Conservation (phyloP, 2,329 filamentous ascomycete genomes). For the Paecilomyces dactylethromorphus region DNA sequence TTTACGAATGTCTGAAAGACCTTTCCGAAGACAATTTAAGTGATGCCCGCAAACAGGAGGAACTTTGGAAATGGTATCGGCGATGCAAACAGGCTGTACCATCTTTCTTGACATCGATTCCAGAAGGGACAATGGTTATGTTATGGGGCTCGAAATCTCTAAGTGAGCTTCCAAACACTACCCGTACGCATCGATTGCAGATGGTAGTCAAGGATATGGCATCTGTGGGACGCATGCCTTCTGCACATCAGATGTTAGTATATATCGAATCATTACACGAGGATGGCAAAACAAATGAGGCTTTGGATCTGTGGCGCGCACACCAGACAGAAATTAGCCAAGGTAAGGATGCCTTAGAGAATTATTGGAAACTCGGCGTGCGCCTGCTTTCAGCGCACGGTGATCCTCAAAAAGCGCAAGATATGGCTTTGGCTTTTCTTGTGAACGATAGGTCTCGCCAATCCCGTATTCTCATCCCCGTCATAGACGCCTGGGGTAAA, state of each 20-base stretch:
- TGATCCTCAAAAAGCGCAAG: conserved; percentile 42
- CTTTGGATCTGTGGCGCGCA: conserved; percentile 58
- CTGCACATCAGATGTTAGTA: conserved; percentile 54
- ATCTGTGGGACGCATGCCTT: conserved; percentile 50
- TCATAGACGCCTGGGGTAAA: conserved; percentile 62
- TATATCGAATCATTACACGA: conserved; percentile 64
- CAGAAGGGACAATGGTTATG: conserved; percentile 54
- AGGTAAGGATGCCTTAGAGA: conserved; percentile 29
- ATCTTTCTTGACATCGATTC: conserved; percentile 49
- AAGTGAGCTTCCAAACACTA: conserved; percentile 38
- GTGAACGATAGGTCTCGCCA: conserved; percentile 37
- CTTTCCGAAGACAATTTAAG: conserved; percentile 21
- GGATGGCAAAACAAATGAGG: conserved; percentile 53
- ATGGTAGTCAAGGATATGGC: conserved; percentile 61
- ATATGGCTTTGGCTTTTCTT: conserved; percentile 40
- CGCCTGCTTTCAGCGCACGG: conserved; percentile 43
- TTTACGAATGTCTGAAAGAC: conserved; percentile 31
- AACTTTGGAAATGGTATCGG: conserved; percentile 46
- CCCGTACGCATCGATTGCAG: conserved; percentile 54
- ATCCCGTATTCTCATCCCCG: conserved; percentile 46
- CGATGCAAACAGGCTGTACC: conserved; percentile 42
- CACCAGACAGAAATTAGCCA: conserved; percentile 48
- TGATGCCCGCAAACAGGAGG: conserved; percentile 17
- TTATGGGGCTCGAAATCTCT: conserved; percentile 57
- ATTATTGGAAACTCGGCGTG: conserved; percentile 45